Evolutionary conservation across 345 rosid species (phyloP), one percentile per base, ranked within the genome.

Genomic region (Camelina hispida): DNA sequence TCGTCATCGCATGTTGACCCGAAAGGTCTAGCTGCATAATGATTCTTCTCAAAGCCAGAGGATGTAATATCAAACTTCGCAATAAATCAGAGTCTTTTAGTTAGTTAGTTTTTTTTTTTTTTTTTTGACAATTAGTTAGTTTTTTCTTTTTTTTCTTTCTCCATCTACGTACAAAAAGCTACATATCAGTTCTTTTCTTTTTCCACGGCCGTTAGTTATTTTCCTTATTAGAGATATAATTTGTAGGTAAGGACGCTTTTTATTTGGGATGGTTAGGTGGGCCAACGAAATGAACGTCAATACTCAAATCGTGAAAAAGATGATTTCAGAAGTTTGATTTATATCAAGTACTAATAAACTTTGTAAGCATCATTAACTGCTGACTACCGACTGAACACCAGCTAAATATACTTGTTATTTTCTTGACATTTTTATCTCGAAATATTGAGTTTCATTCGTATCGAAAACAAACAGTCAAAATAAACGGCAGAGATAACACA

Each of bases 391-490:
- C 54, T 52, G 43, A 16, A 32, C 37, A 56, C 0, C 30, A 28
- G 30, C 12, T 34, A 38, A 38, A 56, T n/a, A 20, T 35, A 10
- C 30, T 11, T 25, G 10, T 42, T 43, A 44, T 11, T 28, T 38
- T 23, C 7, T 10, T 38, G 10, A 38, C 20, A 52, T 3, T 37
- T 11, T 30, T 47, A 22, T 67, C 9, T 51, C 34, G n/a, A 47
- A 34, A 66, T 4, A 43, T 3, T 34, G 52, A 28, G 54, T 56
- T 69, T 69, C 12, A 58, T 14, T 61, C 18, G 25, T 28, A 17
- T 38, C 5, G 5, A 61, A 62, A 64, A 40, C 38, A 48, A 62
- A 54, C 40, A 57, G 40, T 66, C 72, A 66, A 66, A 74, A 23
- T 48, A 3, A 66, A 57, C 50, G 47, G 72, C 73, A 16, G 61